A percentile compares a stretch with the other conserved stretches of the same genome.
phyloP scores from a whole-genome alignment of 1,284 basidiomycete genomes.

The Cutaneotrichosporon sp. region DNA sequence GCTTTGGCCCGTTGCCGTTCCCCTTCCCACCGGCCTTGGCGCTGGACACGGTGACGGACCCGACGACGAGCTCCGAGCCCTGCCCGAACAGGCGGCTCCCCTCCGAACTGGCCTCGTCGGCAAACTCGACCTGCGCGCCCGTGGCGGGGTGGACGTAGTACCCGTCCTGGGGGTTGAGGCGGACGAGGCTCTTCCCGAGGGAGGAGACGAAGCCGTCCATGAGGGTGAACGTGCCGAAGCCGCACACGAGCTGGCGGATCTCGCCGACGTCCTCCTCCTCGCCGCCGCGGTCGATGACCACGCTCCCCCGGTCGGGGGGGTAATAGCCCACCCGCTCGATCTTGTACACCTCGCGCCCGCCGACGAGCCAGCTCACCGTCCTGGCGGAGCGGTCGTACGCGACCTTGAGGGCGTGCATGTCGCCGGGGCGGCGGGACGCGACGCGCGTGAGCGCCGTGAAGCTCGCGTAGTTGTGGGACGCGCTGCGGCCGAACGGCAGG shows the following conservation, averaged over 20 bases:
- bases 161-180: neutral
- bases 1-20: neutral
- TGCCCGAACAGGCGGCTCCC: constrained; percentile 1
- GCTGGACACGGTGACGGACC: neutral
- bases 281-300: constrained; percentile 12
- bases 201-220: constrained; percentile 2
- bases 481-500: constrained; percentile 9
- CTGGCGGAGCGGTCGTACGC: constrained; percentile 4
- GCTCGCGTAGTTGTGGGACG: constrained; percentile 1
- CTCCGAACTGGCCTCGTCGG: neutral
- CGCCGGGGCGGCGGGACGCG: neutral
- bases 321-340: constrained; percentile 8
- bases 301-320: neutral
- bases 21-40: neutral
- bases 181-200: neutral
- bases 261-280: constrained; percentile 8
- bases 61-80: neutral
- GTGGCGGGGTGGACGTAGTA: constrained; percentile 3
- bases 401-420: constrained; percentile 7
- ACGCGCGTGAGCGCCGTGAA: constrained; percentile 3
- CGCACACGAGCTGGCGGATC: constrained; percentile 11
- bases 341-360: neutral
- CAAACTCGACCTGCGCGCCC: neutral
- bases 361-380: constrained; percentile 7
- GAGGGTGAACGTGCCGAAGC: constrained; percentile 11